Conservation (phyloP, 352 stramenopile genomes). For the Aphanomyces astaci region DNA sequence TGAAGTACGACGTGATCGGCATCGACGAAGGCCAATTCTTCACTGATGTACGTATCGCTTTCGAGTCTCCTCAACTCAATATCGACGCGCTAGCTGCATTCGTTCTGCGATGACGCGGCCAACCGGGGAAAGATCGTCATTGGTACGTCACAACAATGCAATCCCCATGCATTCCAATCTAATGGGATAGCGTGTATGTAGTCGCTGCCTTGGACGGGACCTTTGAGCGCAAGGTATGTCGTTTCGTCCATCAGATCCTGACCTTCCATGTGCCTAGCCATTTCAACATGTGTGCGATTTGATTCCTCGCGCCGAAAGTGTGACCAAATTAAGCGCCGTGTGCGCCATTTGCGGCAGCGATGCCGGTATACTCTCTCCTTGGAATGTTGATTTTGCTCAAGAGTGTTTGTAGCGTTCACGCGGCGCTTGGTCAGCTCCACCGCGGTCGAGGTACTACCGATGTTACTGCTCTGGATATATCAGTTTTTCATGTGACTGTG, state of each 20-base stretch:
- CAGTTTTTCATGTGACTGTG: background rate
- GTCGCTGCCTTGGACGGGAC: conserved; percentile 65
- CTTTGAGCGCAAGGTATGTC: conserved; percentile 56
- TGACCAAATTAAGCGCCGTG: conserved; percentile 80
- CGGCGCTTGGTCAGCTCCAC: conserved; percentile 57
- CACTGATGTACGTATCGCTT: conserved; percentile 41
- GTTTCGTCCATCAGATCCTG: background rate
- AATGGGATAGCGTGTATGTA: too few relatives aligned
- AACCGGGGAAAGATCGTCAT: conserved; percentile 72
- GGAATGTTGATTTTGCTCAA: conserved; percentile 1
- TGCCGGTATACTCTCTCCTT: conserved; percentile 36
- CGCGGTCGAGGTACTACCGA: conserved; percentile 46
- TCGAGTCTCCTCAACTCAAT: background rate
- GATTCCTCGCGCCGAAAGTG: conserved; percentile 62
- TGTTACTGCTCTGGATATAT: background rate
- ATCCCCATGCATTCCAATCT: background rate
- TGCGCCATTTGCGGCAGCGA: conserved; percentile 72
- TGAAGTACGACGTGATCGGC: conserved; percentile 75
- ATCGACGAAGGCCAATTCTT: conserved; percentile 86
- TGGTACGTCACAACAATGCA: conserved; percentile 3
- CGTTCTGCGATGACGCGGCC: conserved; percentile 66
- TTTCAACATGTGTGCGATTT: conserved; percentile 67
- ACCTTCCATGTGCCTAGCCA: conserved; percentile 31
- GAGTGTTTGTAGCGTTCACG: conserved; percentile 41
- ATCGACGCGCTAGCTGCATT: conserved; percentile 37